Base-by-base conservation (phyloP, 2,329 filamentous ascomycete species). In the Phyllachora maydis region DNA sequence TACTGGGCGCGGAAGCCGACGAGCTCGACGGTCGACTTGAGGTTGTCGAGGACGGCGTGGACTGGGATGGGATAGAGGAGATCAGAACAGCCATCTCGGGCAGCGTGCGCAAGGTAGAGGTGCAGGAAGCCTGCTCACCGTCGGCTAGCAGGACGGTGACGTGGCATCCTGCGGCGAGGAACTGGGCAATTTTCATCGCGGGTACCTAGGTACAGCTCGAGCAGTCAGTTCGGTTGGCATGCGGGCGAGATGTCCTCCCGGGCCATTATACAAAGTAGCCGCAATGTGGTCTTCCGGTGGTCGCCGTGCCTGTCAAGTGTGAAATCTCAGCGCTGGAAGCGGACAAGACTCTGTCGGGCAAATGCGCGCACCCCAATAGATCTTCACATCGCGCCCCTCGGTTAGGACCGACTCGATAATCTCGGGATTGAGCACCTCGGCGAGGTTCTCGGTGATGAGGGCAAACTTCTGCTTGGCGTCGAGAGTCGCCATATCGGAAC, bases 191-290 rank as follows among this genome's bases (percentile, higher is more conserved):
- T 50, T 93, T 93, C 42, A 91, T 66, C 36, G 76, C 73, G 5
- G 82, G 73, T 7, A n/a, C 88, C 76, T 31, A 91, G 78, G 59
- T 92, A 92, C n/a, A n/a, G n/a, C n/a, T n/a, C n/a, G n/a, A n/a
- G n/a, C n/a, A n/a, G n/a, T n/a, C n/a, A n/a, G n/a, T n/a, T n/a
- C n/a, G n/a, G 36, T 79, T 83, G 43, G 69, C 77, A 47, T 92
- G 82, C 26, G 82, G 82, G 8, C 7, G 10, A 7, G 12, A 11
- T 20, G 11, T 11, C 12, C 19, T 20, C 11, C 6, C 11, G 19
- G 11, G 6, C 19, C 6, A 7, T 22, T 11, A 6, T 4, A 88
- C 75, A 31, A 91, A 78, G 59, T 92, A 92, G 35, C 79, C 83
- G 43, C 69, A 77, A 47, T 93, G 83, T 26, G 82, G 82, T 29